A percentile compares a stretch with the other conserved stretches of the same genome.
phyloP scores from a whole-genome alignment of 2,329 filamentous ascomycete species.

The Nothophoma quercina region DNA sequence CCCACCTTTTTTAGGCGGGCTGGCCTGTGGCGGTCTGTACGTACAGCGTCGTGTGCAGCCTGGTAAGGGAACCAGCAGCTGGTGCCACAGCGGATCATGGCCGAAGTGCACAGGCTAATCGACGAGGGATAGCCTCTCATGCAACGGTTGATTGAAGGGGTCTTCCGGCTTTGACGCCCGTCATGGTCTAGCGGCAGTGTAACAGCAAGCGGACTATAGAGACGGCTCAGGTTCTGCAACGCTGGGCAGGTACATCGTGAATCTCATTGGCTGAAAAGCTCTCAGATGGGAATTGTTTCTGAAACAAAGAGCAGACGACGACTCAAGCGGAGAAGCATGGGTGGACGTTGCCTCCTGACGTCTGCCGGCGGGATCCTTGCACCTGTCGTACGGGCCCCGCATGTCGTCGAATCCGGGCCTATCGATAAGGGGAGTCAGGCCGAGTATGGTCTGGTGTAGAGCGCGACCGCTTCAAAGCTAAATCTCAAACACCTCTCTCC shows the following conservation, averaged over 20 bases:
- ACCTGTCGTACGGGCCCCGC: constrained; percentile 17
- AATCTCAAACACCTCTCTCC: constrained; percentile 34
- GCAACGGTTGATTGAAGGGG: constrained; percentile 29
- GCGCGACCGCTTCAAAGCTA: constrained; percentile 28
- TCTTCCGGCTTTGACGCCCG: constrained; percentile 31
- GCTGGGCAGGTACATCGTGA: constrained; percentile 37
- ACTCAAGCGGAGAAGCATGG: constrained; percentile 25
- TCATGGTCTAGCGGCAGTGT: constrained; percentile 39
- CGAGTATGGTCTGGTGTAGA: constrained; percentile 22
- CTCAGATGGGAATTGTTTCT: constrained; percentile 37
- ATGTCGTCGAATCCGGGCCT: constrained; percentile 27
- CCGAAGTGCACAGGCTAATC: constrained; percentile 35
- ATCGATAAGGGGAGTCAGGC: constrained; percentile 32
- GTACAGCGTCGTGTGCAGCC: constrained; percentile 20
- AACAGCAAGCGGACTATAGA: constrained; percentile 20
- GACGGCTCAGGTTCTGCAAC: constrained; percentile 19
- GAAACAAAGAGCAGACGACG: constrained; percentile 38
- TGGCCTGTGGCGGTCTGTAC: constrained; percentile 29
- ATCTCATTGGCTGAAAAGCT: constrained; percentile 31
- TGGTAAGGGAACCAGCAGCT: constrained; percentile 25
- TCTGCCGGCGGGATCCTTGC: constrained; percentile 17
- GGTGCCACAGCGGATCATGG: constrained; percentile 39
- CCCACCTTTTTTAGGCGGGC: constrained; percentile 22
- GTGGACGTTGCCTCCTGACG: constrained; percentile 29
- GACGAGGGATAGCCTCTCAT: constrained; percentile 32